Conservation (phyloP, 2,329 filamentous ascomycete species). For the Colletotrichum magnum region DNA sequence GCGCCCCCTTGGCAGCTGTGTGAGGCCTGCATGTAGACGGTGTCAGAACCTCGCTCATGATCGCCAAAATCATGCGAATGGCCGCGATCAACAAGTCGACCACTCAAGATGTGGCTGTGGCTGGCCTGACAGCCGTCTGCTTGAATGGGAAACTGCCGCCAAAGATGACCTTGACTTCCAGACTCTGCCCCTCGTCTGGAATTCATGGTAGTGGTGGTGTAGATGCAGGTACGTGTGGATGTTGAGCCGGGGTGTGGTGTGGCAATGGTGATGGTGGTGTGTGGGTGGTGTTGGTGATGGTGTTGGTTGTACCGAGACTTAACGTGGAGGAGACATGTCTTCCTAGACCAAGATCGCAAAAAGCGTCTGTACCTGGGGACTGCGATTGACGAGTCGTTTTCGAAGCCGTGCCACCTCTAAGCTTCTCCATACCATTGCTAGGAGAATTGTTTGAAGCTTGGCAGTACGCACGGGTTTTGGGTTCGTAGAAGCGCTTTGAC, state of each 20-base stretch:
- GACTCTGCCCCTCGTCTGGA: slow-evolving; percentile 9
- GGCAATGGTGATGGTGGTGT: slow-evolving; percentile 1
- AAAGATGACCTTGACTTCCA: neutral
- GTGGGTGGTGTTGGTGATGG: neutral
- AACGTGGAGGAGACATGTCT: slow-evolving; percentile 33
- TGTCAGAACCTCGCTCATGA: slow-evolving; percentile 15
- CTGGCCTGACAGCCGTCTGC: neutral
- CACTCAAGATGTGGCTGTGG: neutral
- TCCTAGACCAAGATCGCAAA: slow-evolving; percentile 28
- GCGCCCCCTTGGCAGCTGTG: no score
- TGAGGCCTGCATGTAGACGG: neutral
- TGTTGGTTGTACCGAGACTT: slow-evolving; percentile 22
- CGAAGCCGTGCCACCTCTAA: slow-evolving; percentile 11
- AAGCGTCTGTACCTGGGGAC: slow-evolving; percentile 11
- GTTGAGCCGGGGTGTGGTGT: slow-evolving; percentile 11
- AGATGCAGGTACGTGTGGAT: neutral
- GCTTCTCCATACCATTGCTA: slow-evolving; percentile 3
- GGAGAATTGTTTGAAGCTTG: slow-evolving; percentile 32
- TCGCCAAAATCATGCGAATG: slow-evolving; percentile 12
- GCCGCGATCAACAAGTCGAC: slow-evolving; percentile 3
- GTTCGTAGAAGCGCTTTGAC: slow-evolving; percentile 36
- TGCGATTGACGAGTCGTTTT: slow-evolving; percentile 20
- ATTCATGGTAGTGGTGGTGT: slow-evolving; percentile 9
- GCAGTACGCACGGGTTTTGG: slow-evolving; percentile 30
- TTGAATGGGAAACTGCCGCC: neutral